Evolutionary conservation across 2,329 filamentous ascomycete genomes (phyloP).

Genomic region (Aspergillus terreus): DNA sequence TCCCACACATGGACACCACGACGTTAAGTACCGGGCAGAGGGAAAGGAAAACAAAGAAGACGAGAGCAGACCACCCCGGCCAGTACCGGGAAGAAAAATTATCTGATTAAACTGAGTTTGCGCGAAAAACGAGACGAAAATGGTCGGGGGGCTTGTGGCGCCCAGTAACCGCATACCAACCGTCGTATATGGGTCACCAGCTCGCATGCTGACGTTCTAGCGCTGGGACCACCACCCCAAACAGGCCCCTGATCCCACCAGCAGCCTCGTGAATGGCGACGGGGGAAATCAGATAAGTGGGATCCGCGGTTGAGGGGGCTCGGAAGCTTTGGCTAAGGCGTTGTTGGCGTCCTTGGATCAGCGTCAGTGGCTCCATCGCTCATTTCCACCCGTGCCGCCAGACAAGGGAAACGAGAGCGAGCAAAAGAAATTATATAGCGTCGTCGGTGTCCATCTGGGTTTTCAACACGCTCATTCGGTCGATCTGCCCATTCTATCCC

Average conservation of each 20-base stretch:
- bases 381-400: neutral
- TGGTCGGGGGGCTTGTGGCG: neutral
- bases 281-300: slow-evolving; percentile 2
- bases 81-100: neutral
- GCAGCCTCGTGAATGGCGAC: neutral
- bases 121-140: neutral
- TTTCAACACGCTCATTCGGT: too few relatives aligned
- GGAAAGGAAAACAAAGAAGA: neutral
- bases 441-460: too few relatives aligned
- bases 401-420: neutral
- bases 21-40: neutral
- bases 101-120: slow-evolving; percentile 3
- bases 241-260: neutral
- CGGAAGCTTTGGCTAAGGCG: slow-evolving; percentile 5
- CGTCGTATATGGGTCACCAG: neutral
- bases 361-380: neutral
- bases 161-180: neutral
- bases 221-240: neutral
- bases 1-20: too few relatives aligned
- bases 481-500: too few relatives aligned
- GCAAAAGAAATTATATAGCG: neutral
- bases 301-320: neutral
- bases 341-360: neutral
- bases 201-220: neutral
- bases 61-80: neutral